These are phyloP conservation scores for Bisporella sp. DNA, from an alignment of 2,329 filamentous ascomycete species.

Conservation along the genomic window DNA sequence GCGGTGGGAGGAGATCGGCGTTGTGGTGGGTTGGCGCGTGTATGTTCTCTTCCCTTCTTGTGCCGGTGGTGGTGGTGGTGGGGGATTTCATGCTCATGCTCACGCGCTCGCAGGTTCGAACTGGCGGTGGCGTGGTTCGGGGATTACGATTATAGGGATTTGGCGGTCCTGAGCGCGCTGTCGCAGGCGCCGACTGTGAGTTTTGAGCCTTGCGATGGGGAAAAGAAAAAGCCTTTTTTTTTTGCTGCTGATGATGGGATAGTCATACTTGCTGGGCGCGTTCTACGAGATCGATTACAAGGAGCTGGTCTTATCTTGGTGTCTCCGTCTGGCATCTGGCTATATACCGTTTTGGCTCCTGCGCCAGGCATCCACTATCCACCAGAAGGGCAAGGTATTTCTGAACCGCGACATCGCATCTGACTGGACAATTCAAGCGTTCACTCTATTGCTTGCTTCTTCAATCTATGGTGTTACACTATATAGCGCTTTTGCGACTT, in stretches of 20 bases:
- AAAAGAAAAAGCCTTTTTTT: not conserved
- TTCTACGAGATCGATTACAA: slow-evolving; percentile 67
- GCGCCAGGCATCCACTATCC: slow-evolving; percentile 58
- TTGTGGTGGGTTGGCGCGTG: slow-evolving; percentile 47
- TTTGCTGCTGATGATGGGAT: slow-evolving; percentile 5
- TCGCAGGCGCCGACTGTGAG: slow-evolving; percentile 66
- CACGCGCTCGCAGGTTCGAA: slow-evolving; percentile 47
- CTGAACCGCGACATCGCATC: slow-evolving; percentile 57
- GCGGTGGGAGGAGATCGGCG: slow-evolving; percentile 52
- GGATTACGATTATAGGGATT: slow-evolving; percentile 66
- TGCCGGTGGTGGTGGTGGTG: slow-evolving; percentile 1
- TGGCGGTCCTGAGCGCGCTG: slow-evolving; percentile 59
- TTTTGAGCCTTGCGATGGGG: not conserved
- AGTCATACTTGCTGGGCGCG: slow-evolving; percentile 67
- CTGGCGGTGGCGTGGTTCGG: slow-evolving; percentile 67
- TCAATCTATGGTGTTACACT: slow-evolving; percentile 70
- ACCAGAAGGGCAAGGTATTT: slow-evolving; percentile 38
- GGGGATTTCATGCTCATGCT: not conserved
- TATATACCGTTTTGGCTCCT: slow-evolving; percentile 70
- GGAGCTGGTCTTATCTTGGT: slow-evolving; percentile 54
- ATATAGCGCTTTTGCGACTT: slow-evolving; percentile 60
- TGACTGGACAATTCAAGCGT: slow-evolving; percentile 54
- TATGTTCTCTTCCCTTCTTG: slow-evolving; percentile 31
- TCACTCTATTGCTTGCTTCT: slow-evolving; percentile 62
- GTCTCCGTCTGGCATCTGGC: slow-evolving; percentile 62